Evolutionary conservation across 1,284 basidiomycete genomes (phyloP).

Genomic region (Irpex rosettiformis): DNA sequence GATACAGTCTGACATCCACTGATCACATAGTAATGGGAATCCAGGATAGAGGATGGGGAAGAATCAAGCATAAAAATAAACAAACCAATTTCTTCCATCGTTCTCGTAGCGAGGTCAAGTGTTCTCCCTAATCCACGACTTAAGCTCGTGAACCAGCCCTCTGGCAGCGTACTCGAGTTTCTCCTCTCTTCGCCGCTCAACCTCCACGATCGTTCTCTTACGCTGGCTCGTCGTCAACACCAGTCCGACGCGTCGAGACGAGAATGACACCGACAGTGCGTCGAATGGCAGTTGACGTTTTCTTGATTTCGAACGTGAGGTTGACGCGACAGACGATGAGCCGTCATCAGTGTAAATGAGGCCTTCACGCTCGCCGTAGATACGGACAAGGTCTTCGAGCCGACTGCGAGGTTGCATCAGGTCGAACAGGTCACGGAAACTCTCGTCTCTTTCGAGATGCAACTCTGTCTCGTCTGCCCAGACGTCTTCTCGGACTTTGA

Average conservation of each 20-base stretch:
- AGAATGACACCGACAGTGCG: conserved; percentile 53
- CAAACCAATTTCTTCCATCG: too few relatives aligned
- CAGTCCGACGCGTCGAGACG: conserved; percentile 54
- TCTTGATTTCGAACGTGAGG: conserved; percentile 9
- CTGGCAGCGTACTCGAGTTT: conserved; percentile 56
- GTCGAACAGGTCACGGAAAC: conserved; percentile 73
- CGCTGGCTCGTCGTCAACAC: conserved; percentile 38
- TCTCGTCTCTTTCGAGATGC: conserved; percentile 68
- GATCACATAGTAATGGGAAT: too few relatives aligned
- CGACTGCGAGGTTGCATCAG: conserved; percentile 67
- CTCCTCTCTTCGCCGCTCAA: conserved; percentile 49
- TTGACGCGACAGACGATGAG: not conserved
- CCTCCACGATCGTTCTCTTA: conserved; percentile 58
- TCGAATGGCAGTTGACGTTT: conserved; percentile 33
- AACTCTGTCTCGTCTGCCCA: conserved; percentile 67
- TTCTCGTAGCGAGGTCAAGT: not conserved
- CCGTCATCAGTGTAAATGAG: conserved; percentile 33
- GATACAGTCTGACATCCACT: too few relatives aligned
- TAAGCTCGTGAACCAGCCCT: conserved; percentile 41
- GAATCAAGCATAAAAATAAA: too few relatives aligned
- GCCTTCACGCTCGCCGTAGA: conserved; percentile 54
- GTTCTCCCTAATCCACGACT: conserved; percentile 18
- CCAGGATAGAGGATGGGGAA: not conserved
- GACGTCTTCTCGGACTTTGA: conserved; percentile 75
- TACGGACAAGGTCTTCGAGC: conserved; percentile 66